Evolutionary conservation across 495 filamentous ascomycete genomes (phyloP).

Genomic region (Penicillium lagena): DNA sequence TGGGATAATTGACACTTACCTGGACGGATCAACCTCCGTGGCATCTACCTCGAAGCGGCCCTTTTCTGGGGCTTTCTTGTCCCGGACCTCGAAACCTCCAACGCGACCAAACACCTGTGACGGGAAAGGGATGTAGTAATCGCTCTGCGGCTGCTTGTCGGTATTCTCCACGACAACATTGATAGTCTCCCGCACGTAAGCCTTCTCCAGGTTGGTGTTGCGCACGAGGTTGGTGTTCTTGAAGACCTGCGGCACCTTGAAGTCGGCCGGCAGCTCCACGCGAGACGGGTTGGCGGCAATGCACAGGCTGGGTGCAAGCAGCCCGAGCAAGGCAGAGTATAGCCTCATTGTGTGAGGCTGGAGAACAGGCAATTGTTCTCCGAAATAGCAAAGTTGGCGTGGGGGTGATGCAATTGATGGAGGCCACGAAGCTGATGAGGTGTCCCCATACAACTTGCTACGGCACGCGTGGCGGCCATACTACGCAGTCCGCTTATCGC

Average conservation of each 20-base stretch:
- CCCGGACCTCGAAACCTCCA: slow-evolving; percentile 82
- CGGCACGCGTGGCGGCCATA: slow-evolving; percentile 32
- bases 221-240: slow-evolving; percentile 88
- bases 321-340: slow-evolving; percentile 34
- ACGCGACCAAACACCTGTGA: slow-evolving; percentile 64
- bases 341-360: slow-evolving; percentile 35
- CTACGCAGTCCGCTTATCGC: slow-evolving; percentile 26
- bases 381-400: slow-evolving; percentile 8
- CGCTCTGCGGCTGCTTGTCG: slow-evolving; percentile 64
- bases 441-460: slow-evolving; percentile 35
- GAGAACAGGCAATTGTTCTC: too few species aligned
- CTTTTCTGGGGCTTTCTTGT: slow-evolving; percentile 71
- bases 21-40: slow-evolving; percentile 31
- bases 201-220: slow-evolving; percentile 86
- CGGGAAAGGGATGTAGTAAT: slow-evolving; percentile 86
- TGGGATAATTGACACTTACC: slow-evolving; percentile 14
- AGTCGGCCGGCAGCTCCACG: slow-evolving; percentile 57
- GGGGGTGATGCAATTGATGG: slow-evolving; percentile 7
- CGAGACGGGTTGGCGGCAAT: slow-evolving; percentile 23
- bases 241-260: slow-evolving; percentile 85
- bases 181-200: slow-evolving; percentile 79
- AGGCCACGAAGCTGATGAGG: slow-evolving; percentile 34
- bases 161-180: slow-evolving; percentile 93
- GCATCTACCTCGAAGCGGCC: slow-evolving; percentile 61
- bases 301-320: slow-evolving; percentile 32